Conservation (phyloP, 2,329 filamentous ascomycete genomes). For the Claviceps cyperi region DNA sequence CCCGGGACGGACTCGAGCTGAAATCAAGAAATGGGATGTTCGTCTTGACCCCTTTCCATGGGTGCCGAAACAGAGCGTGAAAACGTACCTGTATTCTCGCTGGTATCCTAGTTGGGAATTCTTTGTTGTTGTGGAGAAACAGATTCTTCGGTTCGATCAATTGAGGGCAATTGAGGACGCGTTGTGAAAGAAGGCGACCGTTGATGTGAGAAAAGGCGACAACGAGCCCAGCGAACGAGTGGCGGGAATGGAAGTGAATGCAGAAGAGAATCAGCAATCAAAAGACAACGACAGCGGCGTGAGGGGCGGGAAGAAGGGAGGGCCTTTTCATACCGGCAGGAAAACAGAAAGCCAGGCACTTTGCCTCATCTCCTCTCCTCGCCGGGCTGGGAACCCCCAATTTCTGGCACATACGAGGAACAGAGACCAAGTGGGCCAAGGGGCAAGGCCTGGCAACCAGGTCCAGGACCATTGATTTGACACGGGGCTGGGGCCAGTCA, state of each 20-base stretch:
- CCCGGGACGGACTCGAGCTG: not conserved
- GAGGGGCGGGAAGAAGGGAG: slow-evolving; percentile 14
- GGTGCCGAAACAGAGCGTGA: not conserved
- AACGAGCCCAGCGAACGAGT: slow-evolving; percentile 22
- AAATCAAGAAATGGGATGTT: not conserved
- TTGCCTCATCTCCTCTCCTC: slow-evolving; percentile 3
- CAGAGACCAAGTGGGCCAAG: slow-evolving; percentile 7
- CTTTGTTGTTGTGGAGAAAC: not conserved
- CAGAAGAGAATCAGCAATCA: slow-evolving; percentile 14
- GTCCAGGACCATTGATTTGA: not conserved
- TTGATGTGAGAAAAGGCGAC: slow-evolving; percentile 8
- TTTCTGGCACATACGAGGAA: slow-evolving; percentile 1
- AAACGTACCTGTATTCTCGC: slow-evolving; percentile 1
- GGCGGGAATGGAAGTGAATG: slow-evolving; percentile 22
- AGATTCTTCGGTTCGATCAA: not conserved
- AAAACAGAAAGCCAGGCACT: not conserved
- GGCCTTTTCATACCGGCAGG: not conserved
- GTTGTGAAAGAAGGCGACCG: slow-evolving; percentile 9
- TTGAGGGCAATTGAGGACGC: not conserved
- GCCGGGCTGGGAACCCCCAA: not conserved
- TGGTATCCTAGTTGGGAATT: not conserved
- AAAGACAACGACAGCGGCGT: slow-evolving; percentile 11
- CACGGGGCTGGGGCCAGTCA: not conserved
- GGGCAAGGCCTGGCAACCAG: slow-evolving; percentile 1
- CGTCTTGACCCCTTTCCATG: not conserved